phyloP scores from a whole-genome alignment of 1,284 basidiomycete genomes.

The Naganishia sp. region DNA sequence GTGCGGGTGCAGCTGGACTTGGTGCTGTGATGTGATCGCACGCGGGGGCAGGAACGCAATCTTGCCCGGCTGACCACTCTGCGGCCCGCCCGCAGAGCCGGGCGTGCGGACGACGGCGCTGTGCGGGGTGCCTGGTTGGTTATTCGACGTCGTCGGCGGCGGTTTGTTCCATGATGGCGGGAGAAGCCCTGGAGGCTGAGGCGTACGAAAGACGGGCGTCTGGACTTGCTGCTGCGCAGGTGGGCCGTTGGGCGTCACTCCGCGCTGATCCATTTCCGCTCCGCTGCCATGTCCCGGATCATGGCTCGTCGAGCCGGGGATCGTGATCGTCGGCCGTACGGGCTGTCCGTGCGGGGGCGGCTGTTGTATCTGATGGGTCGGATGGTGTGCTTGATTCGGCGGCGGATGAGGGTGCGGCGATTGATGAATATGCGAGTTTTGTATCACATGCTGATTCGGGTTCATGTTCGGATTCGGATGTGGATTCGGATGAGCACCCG shows the following conservation, averaged over 20 bases:
- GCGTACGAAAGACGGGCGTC: constrained; percentile 17
- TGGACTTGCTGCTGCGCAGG: neutral
- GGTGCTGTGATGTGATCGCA: constrained; percentile 1
- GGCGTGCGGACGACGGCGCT: constrained; percentile 2
- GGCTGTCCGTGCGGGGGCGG: neutral
- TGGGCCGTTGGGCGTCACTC: too few relatives aligned
- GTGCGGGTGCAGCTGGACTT: neutral
- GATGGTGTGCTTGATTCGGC: neutral
- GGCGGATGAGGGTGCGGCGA: neutral
- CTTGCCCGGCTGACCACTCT: neutral
- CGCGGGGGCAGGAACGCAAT: constrained; percentile 10
- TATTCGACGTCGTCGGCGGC: neutral
- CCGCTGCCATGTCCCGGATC: neutral
- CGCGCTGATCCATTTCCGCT: too few relatives aligned
- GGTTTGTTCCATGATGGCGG: constrained; percentile 22
- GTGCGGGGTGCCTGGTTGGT: neutral
- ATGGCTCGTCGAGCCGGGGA: neutral
- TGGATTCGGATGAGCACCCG: too few relatives aligned
- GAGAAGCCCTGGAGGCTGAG: constrained; percentile 4
- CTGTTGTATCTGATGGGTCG: neutral
- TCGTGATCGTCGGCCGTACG: constrained; percentile 13
- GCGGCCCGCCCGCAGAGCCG: constrained; percentile 2
- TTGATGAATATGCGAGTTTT: too few relatives aligned
- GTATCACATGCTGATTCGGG: too few relatives aligned
- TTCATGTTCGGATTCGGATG: too few relatives aligned